These are phyloP conservation scores for Backusella westeae DNA, from an alignment of 192 early-diverging fungal species.

Conservation along the genomic window DNA sequence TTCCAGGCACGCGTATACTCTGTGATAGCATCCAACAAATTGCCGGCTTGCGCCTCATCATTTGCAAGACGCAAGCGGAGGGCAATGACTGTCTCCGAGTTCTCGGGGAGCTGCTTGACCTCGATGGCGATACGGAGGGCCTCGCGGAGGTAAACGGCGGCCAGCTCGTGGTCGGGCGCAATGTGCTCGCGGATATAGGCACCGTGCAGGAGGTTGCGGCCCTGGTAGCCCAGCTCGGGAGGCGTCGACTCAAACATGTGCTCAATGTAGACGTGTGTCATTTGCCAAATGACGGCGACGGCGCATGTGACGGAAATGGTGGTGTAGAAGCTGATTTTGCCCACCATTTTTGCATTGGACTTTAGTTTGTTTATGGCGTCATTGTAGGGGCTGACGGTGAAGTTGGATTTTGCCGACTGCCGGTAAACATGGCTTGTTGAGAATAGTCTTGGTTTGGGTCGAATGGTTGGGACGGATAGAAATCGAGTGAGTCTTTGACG, in stretches of 20 bases:
- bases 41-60: slow-evolving; percentile 30
- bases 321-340: slow-evolving; percentile 31
- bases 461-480: neutral
- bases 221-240: slow-evolving; percentile 29
- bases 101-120: slow-evolving; percentile 19
- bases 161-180: slow-evolving; percentile 39
- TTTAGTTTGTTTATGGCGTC: slow-evolving; percentile 21
- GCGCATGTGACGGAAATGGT: slow-evolving; percentile 32
- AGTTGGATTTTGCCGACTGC: neutral
- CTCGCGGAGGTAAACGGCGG: slow-evolving; percentile 41
- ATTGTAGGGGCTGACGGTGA: slow-evolving; percentile 25
- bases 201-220: slow-evolving; percentile 46
- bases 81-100: slow-evolving; percentile 15
- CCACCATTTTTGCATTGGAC: slow-evolving; percentile 20
- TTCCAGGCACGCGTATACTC: slow-evolving; percentile 44
- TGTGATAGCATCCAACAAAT: slow-evolving; percentile 35
- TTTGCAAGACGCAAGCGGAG: slow-evolving; percentile 26
- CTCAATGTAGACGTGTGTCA: slow-evolving; percentile 53
- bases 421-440: neutral
- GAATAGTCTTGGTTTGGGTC: neutral
- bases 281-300: slow-evolving; percentile 39
- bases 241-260: slow-evolving; percentile 46
- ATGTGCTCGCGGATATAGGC: slow-evolving; percentile 57
- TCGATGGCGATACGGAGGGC: slow-evolving; percentile 32
- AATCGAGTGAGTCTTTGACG: neutral